Evolutionary conservation across 495 filamentous ascomycete genomes (phyloP).

Genomic region (Platismatia glauca): DNA sequence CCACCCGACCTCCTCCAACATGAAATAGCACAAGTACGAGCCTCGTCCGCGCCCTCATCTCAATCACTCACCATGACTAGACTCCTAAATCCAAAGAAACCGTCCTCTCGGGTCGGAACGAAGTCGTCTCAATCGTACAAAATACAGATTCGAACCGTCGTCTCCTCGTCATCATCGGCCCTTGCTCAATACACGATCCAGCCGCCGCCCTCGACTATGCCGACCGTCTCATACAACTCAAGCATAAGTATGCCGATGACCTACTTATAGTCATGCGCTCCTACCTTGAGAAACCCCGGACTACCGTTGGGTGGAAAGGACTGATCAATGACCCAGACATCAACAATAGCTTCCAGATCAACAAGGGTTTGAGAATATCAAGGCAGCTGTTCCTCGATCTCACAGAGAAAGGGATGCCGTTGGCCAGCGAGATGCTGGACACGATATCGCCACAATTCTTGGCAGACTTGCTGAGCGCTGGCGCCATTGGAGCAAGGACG

Average conservation of each 20-base stretch:
- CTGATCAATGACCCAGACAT: conserved; percentile 99
- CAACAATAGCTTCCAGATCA: conserved; percentile 95
- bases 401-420: conserved; percentile 77
- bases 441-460: conserved; percentile 97
- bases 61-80: conserved; percentile 26
- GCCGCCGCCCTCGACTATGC: conserved; percentile 81
- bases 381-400: conserved; percentile 86
- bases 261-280: conserved; percentile 93
- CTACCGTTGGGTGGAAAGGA: conserved; percentile 99
- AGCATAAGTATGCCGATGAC: conserved; percentile 68
- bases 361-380: conserved; percentile 88
- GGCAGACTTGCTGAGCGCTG: conserved; percentile 88
- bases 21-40: conserved; percentile 51
- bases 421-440: conserved; percentile 95
- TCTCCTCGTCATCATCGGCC: conserved; percentile 87
- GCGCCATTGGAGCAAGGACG: conserved; percentile 93
- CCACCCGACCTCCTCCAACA: conserved; percentile 91
- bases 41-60: not conserved
- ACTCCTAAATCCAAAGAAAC: conserved; percentile 47
- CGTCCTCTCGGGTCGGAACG: conserved; percentile 72
- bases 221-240: conserved; percentile 60
- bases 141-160: conserved; percentile 62
- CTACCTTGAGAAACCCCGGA: conserved; percentile 97
- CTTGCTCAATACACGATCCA: conserved; percentile 96
- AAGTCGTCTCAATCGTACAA: conserved; percentile 77